Evolutionary conservation across 2,329 filamentous ascomycete species (phyloP).

Genomic region (Cladosporium phlei): DNA sequence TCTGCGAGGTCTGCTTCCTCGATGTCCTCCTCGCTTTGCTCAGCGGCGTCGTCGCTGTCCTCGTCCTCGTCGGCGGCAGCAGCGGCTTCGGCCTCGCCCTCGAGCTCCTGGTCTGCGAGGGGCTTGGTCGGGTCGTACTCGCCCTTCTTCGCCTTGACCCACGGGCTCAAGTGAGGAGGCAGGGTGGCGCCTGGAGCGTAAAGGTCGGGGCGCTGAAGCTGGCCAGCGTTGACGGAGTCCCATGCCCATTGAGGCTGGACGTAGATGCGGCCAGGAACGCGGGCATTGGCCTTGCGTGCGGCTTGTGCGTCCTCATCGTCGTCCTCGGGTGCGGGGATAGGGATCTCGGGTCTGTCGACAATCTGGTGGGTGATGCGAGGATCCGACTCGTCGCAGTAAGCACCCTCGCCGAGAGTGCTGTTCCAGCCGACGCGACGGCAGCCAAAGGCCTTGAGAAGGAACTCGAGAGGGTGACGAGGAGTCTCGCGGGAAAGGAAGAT

Average conservation of each 20-base stretch:
- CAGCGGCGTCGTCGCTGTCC: conserved; percentile 41
- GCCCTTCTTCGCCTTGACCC: conserved; percentile 80
- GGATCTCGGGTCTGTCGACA: conserved; percentile 77
- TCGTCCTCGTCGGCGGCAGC: conserved; percentile 33
- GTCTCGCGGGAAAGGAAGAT: conserved; percentile 93
- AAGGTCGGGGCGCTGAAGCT: conserved; percentile 76
- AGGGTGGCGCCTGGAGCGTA: conserved; percentile 87
- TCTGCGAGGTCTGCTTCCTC: conserved; percentile 36
- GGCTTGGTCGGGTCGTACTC: conserved; percentile 87
- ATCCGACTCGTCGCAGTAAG: conserved; percentile 86
- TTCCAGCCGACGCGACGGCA: conserved; percentile 98
- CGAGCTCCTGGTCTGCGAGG: conserved; percentile 80
- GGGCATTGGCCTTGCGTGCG: conserved; percentile 49
- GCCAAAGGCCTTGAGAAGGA: conserved; percentile 87
- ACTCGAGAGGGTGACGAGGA: conserved; percentile 83
- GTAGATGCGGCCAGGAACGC: conserved; percentile 87
- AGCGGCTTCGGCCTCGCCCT: conserved; percentile 67
- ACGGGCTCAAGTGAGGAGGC: conserved; percentile 92
- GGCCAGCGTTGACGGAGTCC: conserved; percentile 91
- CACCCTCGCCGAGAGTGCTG: conserved; percentile 79
- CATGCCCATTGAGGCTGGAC: conserved; percentile 98
- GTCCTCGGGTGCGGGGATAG: conserved; percentile 40
- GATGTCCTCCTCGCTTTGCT: conserved; percentile 17
- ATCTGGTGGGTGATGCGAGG: conserved; percentile 92
- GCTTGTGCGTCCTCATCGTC: conserved; percentile 51